Evolutionary conservation across 2,329 filamentous ascomycete species (phyloP).

Genomic region (Colletotrichum paranaense): DNA sequence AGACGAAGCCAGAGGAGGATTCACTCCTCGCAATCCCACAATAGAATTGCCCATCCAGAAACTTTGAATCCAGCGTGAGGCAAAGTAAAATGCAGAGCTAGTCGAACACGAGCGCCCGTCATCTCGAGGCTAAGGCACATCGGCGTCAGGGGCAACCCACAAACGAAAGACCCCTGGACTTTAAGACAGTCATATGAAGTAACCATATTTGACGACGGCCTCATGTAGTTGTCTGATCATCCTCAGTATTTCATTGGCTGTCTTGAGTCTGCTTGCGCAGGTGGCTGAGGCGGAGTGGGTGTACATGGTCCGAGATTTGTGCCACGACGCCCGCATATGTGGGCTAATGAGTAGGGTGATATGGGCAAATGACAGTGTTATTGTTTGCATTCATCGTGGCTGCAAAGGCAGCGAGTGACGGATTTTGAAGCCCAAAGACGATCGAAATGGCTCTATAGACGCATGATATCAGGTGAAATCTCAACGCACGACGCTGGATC

Average conservation of each 20-base stretch:
- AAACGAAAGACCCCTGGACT: neutral
- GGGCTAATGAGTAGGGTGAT: neutral
- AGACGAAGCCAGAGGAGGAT: neutral
- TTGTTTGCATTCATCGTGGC: too few species aligned
- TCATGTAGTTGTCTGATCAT: neutral
- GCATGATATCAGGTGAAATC: too few species aligned
- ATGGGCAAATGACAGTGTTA: neutral
- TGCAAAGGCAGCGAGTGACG: neutral
- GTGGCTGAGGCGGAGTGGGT: neutral
- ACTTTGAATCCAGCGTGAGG: too few species aligned
- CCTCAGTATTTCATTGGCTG: neutral
- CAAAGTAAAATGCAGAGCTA: neutral
- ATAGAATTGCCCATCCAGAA: neutral
- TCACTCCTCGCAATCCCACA: neutral
- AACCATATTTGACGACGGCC: neutral
- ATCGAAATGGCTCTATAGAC: neutral
- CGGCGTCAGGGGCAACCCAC: neutral
- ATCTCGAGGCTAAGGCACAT: neutral
- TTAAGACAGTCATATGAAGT: neutral
- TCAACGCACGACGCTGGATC: neutral
- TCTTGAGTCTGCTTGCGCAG: neutral
- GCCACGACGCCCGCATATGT: constrained; percentile 8
- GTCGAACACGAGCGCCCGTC: neutral
- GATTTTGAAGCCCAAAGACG: neutral
- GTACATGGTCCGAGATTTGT: constrained; percentile 4